Evolutionary conservation across 1,139 yeast genomes (phyloP).

Genomic region (Sugiyamaella novakii): DNA sequence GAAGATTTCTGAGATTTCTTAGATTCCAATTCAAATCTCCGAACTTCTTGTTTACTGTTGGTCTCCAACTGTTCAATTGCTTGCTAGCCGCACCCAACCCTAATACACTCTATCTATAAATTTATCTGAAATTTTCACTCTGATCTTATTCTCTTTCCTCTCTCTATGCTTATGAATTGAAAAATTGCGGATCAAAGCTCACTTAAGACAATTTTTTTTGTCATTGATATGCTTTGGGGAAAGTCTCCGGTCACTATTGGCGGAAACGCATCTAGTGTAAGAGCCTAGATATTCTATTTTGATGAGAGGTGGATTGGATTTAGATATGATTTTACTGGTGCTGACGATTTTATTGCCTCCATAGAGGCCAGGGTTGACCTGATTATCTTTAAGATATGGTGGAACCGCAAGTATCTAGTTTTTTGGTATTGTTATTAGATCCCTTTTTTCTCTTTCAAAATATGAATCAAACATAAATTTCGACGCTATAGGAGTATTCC

Average conservation of each 20-base stretch:
- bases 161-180: slow-evolving; percentile 45
- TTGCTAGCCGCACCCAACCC: slow-evolving; percentile 5
- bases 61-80: no score
- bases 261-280: slow-evolving; percentile 59
- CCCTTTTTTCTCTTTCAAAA: slow-evolving; percentile 22
- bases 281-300: slow-evolving; percentile 21
- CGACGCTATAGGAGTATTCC: slow-evolving; percentile 60
- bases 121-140: background rate
- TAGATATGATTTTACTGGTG: slow-evolving; percentile 45
- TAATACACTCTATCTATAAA: slow-evolving; percentile 9
- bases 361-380: slow-evolving; percentile 23
- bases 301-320: background rate
- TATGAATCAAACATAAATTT: slow-evolving; percentile 34
- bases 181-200: slow-evolving; percentile 81
- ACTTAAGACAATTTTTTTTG: slow-evolving; percentile 44
- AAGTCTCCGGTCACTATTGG: slow-evolving; percentile 83
- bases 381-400: slow-evolving; percentile 12
- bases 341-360: slow-evolving; percentile 25
- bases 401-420: slow-evolving; percentile 21
- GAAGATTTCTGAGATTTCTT: no score
- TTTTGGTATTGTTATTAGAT: slow-evolving; percentile 7
- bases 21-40: no score
- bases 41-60: no score
- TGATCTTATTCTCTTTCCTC: slow-evolving; percentile 11
- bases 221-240: slow-evolving; percentile 71